phyloP scores from a whole-genome alignment of 2,329 filamentous ascomycete genomes.

The Aspergillus felis region DNA sequence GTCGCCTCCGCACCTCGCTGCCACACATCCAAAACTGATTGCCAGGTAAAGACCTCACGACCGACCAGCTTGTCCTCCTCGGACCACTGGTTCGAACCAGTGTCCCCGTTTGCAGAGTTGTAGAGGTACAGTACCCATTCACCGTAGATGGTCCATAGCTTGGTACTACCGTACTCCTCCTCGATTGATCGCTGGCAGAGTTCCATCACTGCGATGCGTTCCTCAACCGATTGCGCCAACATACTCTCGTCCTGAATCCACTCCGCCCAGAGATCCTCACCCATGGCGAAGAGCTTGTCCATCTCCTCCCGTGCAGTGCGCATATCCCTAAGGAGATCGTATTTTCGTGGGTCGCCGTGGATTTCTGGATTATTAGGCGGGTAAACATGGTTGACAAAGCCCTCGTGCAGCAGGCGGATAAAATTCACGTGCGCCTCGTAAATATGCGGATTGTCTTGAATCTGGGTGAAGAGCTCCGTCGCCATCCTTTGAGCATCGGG shows the following conservation, averaged over 20 bases:
- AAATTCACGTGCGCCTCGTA: slow-evolving; percentile 47
- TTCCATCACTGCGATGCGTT: slow-evolving; percentile 57
- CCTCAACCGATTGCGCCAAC: slow-evolving; percentile 53
- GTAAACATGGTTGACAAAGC: slow-evolving; percentile 46
- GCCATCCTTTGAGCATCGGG: slow-evolving; percentile 39
- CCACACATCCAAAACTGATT: slow-evolving; percentile 54
- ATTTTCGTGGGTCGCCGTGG: slow-evolving; percentile 42
- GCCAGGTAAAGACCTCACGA: slow-evolving; percentile 56
- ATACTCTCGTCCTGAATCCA: slow-evolving; percentile 61
- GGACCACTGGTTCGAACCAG: slow-evolving; percentile 40
- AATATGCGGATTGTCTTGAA: slow-evolving; percentile 44
- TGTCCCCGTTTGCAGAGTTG: slow-evolving; percentile 46
- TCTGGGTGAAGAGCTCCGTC: slow-evolving; percentile 38
- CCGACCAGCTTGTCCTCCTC: slow-evolving; percentile 57
- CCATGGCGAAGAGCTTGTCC: slow-evolving; percentile 60
- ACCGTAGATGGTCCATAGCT: slow-evolving; percentile 60
- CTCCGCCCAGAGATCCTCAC: slow-evolving; percentile 60
- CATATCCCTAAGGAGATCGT: slow-evolving; percentile 46
- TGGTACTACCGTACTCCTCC: slow-evolving; percentile 59
- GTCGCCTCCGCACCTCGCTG: slow-evolving; percentile 55
- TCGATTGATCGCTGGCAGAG: slow-evolving; percentile 56
- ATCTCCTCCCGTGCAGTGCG: slow-evolving; percentile 53
- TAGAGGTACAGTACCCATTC: slow-evolving; percentile 58
- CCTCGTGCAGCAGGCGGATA: slow-evolving; percentile 45
- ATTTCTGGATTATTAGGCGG: slow-evolving; percentile 42